Conservation (phyloP, 73 alveolate species). For the Tetrahymena malaccensis region DNA sequence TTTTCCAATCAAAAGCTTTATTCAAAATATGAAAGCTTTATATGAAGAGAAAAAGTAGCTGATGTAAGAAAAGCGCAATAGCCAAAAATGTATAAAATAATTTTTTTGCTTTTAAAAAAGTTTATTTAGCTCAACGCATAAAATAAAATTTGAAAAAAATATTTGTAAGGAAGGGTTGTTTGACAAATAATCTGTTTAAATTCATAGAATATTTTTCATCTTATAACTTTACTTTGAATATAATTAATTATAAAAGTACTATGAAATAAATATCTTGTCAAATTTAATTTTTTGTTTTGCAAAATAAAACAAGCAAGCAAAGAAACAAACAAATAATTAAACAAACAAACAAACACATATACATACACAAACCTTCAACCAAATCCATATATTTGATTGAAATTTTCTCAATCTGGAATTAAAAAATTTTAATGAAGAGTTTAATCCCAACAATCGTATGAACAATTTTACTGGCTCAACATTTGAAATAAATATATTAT, state of each 20-base stretch:
- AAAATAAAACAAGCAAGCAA: too few relatives aligned
- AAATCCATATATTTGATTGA: neutral
- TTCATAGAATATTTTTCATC: neutral
- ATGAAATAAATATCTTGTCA: neutral
- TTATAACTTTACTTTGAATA: neutral
- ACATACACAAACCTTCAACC: neutral
- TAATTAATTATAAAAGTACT: neutral
- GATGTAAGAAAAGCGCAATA: too few relatives aligned
- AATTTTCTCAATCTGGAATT: neutral
- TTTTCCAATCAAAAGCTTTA: neutral
- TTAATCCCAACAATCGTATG: neutral
- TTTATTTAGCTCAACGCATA: too few relatives aligned
- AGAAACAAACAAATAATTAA: too few relatives aligned
- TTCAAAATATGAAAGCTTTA: too few relatives aligned
- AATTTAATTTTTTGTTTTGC: neutral
- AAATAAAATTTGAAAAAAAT: neutral
- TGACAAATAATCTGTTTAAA: neutral
- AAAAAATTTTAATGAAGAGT: neutral
- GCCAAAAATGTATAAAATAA: neutral
- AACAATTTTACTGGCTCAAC: neutral
- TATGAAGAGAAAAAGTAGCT: neutral
- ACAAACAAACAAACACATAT: too few relatives aligned
- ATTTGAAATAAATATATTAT: neutral
- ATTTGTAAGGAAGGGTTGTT: neutral
- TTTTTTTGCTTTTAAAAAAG: too few relatives aligned